Conservation (phyloP, 345 rosid genomes). For the Euphorbia pulcherrima region DNA sequence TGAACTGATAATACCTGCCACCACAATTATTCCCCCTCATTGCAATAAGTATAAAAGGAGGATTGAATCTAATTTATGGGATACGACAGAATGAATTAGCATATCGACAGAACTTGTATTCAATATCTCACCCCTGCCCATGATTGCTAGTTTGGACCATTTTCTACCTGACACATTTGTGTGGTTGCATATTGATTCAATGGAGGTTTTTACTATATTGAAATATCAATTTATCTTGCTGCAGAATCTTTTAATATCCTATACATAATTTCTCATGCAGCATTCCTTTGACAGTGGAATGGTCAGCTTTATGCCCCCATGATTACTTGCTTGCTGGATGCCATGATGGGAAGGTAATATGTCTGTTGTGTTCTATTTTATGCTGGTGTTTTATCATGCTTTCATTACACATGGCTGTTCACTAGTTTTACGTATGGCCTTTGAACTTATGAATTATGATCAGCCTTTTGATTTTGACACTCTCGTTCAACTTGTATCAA, state of each 20-base stretch:
- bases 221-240: constrained; percentile 7
- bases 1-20: background rate
- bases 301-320: constrained; percentile 62
- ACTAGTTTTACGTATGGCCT: background rate
- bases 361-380: constrained; percentile 9
- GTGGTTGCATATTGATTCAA: background rate
- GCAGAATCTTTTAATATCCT: constrained; percentile 22
- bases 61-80: too few species aligned
- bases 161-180: background rate
- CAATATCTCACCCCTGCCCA: background rate
- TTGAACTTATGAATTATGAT: background rate
- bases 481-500: background rate
- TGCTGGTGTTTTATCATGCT: background rate
- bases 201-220: background rate
- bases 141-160: background rate
- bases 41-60: background rate
- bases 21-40: background rate
- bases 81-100: background rate
- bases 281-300: constrained; percentile 81
- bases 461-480: background rate
- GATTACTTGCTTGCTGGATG: constrained; percentile 88
- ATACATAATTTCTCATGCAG: constrained; percentile 34
- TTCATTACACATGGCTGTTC: background rate
- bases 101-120: background rate
- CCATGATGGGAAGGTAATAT: constrained; percentile 82